Evolutionary conservation across 352 stramenopile species (phyloP), one percentile per base, ranked within the genome.

Genomic region (Globisporangium canariense): DNA sequence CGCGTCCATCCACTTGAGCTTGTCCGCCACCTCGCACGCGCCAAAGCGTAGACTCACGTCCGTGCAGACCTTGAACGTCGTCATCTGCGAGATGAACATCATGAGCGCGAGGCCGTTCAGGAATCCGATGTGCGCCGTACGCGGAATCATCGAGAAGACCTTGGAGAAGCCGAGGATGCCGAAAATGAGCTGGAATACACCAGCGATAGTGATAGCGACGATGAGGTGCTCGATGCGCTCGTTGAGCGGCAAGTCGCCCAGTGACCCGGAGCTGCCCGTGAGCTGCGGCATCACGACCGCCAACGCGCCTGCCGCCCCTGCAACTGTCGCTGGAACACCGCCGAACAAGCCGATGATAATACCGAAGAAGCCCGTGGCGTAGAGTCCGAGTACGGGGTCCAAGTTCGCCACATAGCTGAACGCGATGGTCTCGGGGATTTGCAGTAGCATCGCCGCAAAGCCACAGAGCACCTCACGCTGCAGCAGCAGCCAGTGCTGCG

Each of bases 61-160:
- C 30, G 69, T 76, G 64, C 90, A 97, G 30, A 83, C 76, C 62
- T 95, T 68, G 64, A 98, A 98, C 47, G 95, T 96, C 8, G 82
- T 89, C 57, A 97, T 88, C 71, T 99, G 96, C 30, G 94, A 96
- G 36, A 97, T 76, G 40, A 97, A 90, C 86, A 99, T 98, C 67
- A 99, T 96, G 32, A 98, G 65, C 3, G 93, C 86, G 40, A 99
- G 78, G 3, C 96, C 95, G 75, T 98, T 98, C 28, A 98, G 86
- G 76, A 99, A 99, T 4, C 95, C 95, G 40, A 98, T 87, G 81
- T 98, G 98, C 10, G 97, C 95, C 7, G 93, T 97, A 67, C 95
- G 86, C 0, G 94, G 93, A 50, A 99, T 91, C 65, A 98, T 86
- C 8, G 90, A 79, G 53, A 99, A 96, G 25, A 98, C 83, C 60